Percentiles rank a stretch among this genome's conserved stretches.
Conservation (phyloP, 2,329 filamentous ascomycete species). For the Venturia asperata region DNA sequence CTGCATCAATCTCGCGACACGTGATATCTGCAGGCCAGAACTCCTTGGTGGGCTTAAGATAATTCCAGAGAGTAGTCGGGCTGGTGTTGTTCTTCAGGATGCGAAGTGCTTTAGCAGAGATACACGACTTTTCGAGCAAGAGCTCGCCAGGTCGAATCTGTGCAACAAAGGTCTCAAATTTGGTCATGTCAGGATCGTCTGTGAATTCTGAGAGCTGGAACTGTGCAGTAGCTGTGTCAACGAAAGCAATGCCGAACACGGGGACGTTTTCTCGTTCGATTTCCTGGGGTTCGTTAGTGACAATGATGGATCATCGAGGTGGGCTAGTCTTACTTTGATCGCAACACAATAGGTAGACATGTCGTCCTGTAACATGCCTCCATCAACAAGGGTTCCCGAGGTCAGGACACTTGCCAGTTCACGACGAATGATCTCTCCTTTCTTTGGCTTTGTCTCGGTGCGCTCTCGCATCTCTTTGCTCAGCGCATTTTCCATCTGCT, state of each 20-base stretch:
- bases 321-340: slow-evolving; percentile 57
- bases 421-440: slow-evolving; percentile 82
- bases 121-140: slow-evolving; percentile 69
- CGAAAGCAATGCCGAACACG: slow-evolving; percentile 85
- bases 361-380: slow-evolving; percentile 94
- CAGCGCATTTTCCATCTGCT: slow-evolving; percentile 92
- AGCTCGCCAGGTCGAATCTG: slow-evolving; percentile 86
- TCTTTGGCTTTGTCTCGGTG: slow-evolving; percentile 53
- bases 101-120: slow-evolving; percentile 82
- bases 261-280: slow-evolving; percentile 62
- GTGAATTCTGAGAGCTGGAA: slow-evolving; percentile 90
- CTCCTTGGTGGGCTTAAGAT: slow-evolving; percentile 76
- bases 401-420: slow-evolving; percentile 89
- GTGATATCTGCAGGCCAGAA: slow-evolving; percentile 86
- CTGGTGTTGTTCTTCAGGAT: slow-evolving; percentile 94
- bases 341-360: slow-evolving; percentile 95
- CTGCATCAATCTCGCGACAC: slow-evolving; percentile 69
- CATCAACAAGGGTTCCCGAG: slow-evolving; percentile 86
- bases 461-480: slow-evolving; percentile 99
- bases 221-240: slow-evolving; percentile 91
- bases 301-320: not conserved
- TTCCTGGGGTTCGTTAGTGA: slow-evolving; percentile 26
- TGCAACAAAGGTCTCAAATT: slow-evolving; percentile 93
- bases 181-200: slow-evolving; percentile 88
- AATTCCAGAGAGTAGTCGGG: slow-evolving; percentile 92